phyloP scores from a whole-genome alignment of 331 rosid species.

The Dryas integrifolia region DNA sequence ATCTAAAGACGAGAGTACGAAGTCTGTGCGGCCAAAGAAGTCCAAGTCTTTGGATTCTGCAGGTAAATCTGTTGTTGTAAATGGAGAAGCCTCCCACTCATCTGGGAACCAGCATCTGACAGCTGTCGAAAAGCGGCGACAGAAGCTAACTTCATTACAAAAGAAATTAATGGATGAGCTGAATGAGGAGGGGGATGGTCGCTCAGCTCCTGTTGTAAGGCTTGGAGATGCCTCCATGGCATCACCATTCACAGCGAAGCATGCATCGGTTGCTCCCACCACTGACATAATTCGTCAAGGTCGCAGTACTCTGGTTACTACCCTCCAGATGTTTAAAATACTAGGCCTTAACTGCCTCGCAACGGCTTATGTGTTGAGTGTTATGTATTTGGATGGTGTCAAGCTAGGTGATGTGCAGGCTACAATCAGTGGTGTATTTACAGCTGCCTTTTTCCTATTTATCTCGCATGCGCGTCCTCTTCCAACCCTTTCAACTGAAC shows the following conservation, averaged over 20 bases:
- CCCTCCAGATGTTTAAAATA: conserved; percentile 98
- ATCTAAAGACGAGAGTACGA: conserved; percentile 56
- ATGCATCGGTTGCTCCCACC: conserved; percentile 94
- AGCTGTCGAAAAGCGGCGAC: conserved; percentile 65
- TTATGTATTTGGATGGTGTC: conserved; percentile 97
- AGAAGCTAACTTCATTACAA: conserved; percentile 48
- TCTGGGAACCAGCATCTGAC: conserved; percentile 56
- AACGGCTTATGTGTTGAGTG: conserved; percentile 95
- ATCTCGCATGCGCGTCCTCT: conserved; percentile 98
- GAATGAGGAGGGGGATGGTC: conserved; percentile 95
- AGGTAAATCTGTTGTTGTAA: conserved; percentile 41
- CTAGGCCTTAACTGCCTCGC: conserved; percentile 98
- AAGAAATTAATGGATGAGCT: conserved; percentile 89
- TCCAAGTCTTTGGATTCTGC: conserved; percentile 53
- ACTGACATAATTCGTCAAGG: conserved; percentile 98
- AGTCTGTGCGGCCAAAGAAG: conserved; percentile 68
- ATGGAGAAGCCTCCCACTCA: conserved; percentile 67
- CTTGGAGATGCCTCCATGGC: conserved; percentile 99
- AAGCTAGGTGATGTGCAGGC: conserved; percentile 97
- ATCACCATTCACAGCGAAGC: conserved; percentile 98
- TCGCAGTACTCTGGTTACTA: conserved; percentile 94
- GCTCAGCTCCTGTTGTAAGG: conserved; percentile 81
- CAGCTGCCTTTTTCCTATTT: conserved; percentile 95
- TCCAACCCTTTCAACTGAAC: conserved; percentile 76
- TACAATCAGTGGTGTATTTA: conserved; percentile 96